phyloP scores from a whole-genome alignment of 257 asterid genomes.

The Eucommia ulmoides region DNA sequence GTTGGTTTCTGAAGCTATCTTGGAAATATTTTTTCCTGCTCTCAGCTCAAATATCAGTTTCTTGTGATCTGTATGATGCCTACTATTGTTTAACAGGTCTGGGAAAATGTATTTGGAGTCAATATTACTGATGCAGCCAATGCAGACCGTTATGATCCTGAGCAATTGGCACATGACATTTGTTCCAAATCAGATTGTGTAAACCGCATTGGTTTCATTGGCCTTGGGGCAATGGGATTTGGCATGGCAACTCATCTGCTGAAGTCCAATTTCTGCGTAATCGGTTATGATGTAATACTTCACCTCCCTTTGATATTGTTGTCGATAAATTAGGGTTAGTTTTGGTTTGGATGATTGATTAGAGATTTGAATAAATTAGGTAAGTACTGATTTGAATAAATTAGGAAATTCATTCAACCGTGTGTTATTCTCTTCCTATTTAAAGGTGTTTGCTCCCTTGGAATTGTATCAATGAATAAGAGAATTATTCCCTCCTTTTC shows the following conservation, averaged over 20 bases:
- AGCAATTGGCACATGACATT: conserved; percentile 52
- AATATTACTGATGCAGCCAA: conserved; percentile 51
- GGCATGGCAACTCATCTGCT: conserved; percentile 98
- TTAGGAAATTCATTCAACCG: no score
- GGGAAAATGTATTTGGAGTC: conserved; percentile 76
- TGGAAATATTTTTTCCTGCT: not conserved
- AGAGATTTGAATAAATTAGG: no score
- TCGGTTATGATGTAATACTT: conserved; percentile 77
- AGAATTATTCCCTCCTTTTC: no score
- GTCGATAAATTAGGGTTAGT: no score
- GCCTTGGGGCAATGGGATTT: conserved; percentile 99
- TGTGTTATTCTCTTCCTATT: no score
- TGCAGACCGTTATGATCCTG: conserved; percentile 59
- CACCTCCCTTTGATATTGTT: conserved; percentile 14
- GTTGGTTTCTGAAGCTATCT: conserved; percentile 16
- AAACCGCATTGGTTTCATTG: conserved; percentile 77
- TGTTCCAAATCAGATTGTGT: conserved; percentile 45
- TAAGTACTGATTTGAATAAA: no score
- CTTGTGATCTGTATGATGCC: no score
- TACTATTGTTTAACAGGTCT: conserved; percentile 41
- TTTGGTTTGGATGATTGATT: no score
- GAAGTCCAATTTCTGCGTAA: conserved; percentile 63
- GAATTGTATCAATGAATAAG: no score
- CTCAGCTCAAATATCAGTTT: no score
- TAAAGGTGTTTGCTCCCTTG: no score